Percentiles rank a stretch among this genome's conserved stretches.
Evolutionary conservation across 306 rosid species (phyloP).

Genomic region (Oxytropis ochrocephala): DNA sequence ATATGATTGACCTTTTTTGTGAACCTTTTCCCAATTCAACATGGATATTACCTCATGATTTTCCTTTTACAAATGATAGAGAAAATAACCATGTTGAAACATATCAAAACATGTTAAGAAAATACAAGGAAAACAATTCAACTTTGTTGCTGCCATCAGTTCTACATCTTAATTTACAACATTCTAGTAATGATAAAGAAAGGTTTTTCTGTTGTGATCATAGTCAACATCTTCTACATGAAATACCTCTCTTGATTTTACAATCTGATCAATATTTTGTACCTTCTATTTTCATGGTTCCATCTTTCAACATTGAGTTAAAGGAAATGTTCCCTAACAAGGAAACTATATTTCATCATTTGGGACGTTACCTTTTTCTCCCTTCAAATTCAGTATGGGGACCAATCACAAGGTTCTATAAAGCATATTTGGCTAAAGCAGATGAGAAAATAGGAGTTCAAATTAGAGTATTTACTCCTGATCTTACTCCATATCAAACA

Average conservation of each 20-base stretch:
- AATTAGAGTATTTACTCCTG: constrained; percentile 18
- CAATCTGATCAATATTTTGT: constrained; percentile 52
- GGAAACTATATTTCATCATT: constrained; percentile 9
- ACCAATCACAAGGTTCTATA: constrained; percentile 31
- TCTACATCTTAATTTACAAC: constrained; percentile 39
- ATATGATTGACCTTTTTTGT: constrained; percentile 20
- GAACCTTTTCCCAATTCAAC: constrained; percentile 53
- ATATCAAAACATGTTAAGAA: constrained; percentile 39
- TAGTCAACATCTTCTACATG: constrained; percentile 37
- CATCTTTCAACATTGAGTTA: constrained; percentile 29
- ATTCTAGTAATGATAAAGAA: constrained; percentile 25
- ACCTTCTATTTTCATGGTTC: constrained; percentile 50
- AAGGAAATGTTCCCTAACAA: constrained; percentile 17
- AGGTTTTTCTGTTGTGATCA: constrained; percentile 50
- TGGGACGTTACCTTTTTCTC: constrained; percentile 11
- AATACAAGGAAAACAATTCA: background rate
- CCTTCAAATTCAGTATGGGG: constrained; percentile 32
- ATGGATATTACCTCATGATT: constrained; percentile 48
- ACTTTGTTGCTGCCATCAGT: constrained; percentile 17
- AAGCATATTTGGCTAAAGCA: constrained; percentile 5
- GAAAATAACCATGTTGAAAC: constrained; percentile 24
- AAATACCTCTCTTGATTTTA: constrained; percentile 34
- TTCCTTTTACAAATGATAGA: constrained; percentile 19
- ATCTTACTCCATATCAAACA: constrained; percentile 13
- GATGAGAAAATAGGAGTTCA: constrained; percentile 16